Evolutionary conservation across 192 early-diverging fungal species (phyloP).

Genomic region (Glomus cerebriforme): DNA sequence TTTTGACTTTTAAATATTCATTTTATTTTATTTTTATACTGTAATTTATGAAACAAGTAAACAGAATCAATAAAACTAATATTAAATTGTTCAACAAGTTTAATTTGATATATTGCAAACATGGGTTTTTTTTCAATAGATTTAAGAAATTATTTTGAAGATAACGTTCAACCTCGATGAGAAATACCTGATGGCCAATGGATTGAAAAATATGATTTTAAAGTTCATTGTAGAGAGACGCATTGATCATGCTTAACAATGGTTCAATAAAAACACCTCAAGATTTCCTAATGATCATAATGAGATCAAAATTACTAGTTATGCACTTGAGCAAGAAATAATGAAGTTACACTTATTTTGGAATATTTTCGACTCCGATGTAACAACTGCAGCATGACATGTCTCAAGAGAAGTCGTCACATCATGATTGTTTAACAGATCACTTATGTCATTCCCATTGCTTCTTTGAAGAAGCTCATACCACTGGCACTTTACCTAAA

Average conservation of each 20-base stretch:
- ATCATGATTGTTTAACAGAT: slow-evolving; percentile 35
- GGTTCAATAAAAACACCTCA: slow-evolving; percentile 19
- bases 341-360: slow-evolving; percentile 16
- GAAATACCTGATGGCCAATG: slow-evolving; percentile 21
- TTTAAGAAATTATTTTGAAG: slow-evolving; percentile 24
- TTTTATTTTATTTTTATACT: no score
- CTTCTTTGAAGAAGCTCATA: slow-evolving; percentile 26
- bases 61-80: no score
- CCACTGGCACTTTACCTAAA: neutral
- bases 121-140: neutral
- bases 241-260: slow-evolving; percentile 23
- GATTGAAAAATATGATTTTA: slow-evolving; percentile 21
- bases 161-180: neutral
- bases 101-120: no score
- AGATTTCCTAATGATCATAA: slow-evolving; percentile 24
- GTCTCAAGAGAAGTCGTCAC: slow-evolving; percentile 26
- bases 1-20: no score
- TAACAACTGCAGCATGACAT: slow-evolving; percentile 18
- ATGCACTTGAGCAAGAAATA: slow-evolving; percentile 33
- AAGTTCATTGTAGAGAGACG: slow-evolving; percentile 25
- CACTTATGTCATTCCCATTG: slow-evolving; percentile 28
- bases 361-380: slow-evolving; percentile 18
- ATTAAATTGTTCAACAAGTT: no score
- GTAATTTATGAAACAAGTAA: no score
- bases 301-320: slow-evolving; percentile 21